Base-by-base conservation (phyloP, 75 land plant genomes). In the Selaginella tamariscina region DNA sequence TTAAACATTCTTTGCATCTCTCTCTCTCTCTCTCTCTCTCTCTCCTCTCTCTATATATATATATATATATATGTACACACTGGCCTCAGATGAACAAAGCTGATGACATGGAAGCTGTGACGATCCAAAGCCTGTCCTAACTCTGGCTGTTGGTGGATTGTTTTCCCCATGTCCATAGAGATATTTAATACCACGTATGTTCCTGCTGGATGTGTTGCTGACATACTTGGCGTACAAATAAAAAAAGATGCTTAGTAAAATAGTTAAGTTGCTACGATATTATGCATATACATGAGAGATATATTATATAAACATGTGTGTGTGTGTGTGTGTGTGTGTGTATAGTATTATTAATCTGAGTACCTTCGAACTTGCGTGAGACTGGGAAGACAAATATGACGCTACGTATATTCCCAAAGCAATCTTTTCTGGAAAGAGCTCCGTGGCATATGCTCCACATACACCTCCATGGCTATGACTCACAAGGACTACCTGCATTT, bases 381-480 rank as follows among this genome's bases (percentile, higher is more conserved):
- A n/a, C n/a, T n/a, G n/a, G n/a, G 68, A 29, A 27, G 79, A 56
- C 85, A 83, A 80, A 56, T 64, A 67, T 0, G 77, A 82, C 2
- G 80, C 56, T 1, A 77, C 0, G 33, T 72, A 83, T 27, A 81
- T 74, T 5, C 80, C 76, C 0, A 65, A 79, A 0, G 56, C 21
- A 22, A 83, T 65, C 69, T 83, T 80, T 11, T 68, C 31, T 1
- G 85, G 80, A 60, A 63, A 80, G 27, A 24, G 57, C 22, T 83
- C 83, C 27, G 64, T 63, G 26, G 71, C 74, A 5, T 67, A 28
- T 23, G 70, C 72, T 23, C 81, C 9, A 9, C 24, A 56, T 5
- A 81, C 5, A 0, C 85, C 85, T 22, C 81, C 84, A 23, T 72
- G 30, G 65, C 88, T 85, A 60, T 85, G 88, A 9, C 88, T 85